These are phyloP conservation scores for Aspergillus udagawae DNA, from an alignment of 2,329 filamentous ascomycete species.

Conservation along the genomic window DNA sequence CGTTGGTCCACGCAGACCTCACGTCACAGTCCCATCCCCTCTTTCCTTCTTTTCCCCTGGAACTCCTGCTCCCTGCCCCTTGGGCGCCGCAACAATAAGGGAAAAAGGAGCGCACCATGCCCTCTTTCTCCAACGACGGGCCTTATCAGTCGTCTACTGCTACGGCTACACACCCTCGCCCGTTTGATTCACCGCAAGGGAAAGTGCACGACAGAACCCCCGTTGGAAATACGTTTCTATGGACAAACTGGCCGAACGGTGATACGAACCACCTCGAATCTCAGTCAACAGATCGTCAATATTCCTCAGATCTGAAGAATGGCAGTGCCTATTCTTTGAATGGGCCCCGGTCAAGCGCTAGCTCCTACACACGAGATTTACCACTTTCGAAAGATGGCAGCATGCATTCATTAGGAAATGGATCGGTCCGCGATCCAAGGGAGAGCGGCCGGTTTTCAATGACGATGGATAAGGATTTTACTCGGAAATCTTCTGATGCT, in stretches of 20 bases:
- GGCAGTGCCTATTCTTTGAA: constrained; percentile 59
- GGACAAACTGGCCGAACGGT: constrained; percentile 44
- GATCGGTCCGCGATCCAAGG: constrained; percentile 29
- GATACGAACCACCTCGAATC: constrained; percentile 39
- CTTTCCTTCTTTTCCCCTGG: background rate
- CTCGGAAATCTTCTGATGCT: constrained; percentile 26
- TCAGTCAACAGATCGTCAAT: constrained; percentile 35
- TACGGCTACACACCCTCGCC: constrained; percentile 32
- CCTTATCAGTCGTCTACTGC: constrained; percentile 31
- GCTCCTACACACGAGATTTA: constrained; percentile 41
- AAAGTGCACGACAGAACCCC: constrained; percentile 44
- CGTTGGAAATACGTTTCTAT: constrained; percentile 44
- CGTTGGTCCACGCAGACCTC: constrained; percentile 13
- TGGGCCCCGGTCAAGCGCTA: constrained; percentile 51
- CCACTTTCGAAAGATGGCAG: constrained; percentile 41
- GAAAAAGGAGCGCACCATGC: constrained; percentile 26
- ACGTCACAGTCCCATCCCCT: constrained; percentile 5
- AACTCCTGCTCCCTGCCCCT: background rate
- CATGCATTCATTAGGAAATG: constrained; percentile 46
- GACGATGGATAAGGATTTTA: constrained; percentile 22
- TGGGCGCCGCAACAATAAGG: constrained; percentile 6
- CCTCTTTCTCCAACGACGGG: constrained; percentile 36
- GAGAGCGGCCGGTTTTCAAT: constrained; percentile 26
- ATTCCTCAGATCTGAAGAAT: constrained; percentile 39
- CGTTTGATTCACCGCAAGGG: constrained; percentile 38